Percentiles rank a stretch among this genome's conserved stretches.
These are phyloP conservation scores for Fusarium musae DNA, from an alignment of 2,329 filamentous ascomycete genomes.

Conservation along the genomic window DNA sequence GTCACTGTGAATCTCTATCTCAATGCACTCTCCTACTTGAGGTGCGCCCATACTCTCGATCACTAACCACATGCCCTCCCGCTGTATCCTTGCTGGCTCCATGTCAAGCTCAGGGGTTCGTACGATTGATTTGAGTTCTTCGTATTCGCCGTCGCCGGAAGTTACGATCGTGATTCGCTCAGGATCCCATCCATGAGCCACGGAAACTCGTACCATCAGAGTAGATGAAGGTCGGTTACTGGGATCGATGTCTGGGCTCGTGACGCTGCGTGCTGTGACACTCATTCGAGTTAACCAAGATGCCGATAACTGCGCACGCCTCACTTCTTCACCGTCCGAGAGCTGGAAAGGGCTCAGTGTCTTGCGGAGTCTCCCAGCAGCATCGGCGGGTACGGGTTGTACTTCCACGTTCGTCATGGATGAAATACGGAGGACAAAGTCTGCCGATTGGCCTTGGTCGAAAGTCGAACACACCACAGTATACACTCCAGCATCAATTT, in stretches of 20 bases:
- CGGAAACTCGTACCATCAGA: conserved; percentile 71
- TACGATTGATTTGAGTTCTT: conserved; percentile 73
- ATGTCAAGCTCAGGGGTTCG: conserved; percentile 81
- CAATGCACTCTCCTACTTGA: conserved; percentile 56
- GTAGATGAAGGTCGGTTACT: conserved; percentile 54
- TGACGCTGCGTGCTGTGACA: conserved; percentile 47
- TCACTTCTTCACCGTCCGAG: conserved; percentile 51
- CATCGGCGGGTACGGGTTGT: conserved; percentile 73
- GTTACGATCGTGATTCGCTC: conserved; percentile 72
- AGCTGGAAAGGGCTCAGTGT: conserved; percentile 68
- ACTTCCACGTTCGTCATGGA: conserved; percentile 68
- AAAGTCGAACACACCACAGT: conserved; percentile 93
- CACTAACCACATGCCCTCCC: conserved; percentile 79
- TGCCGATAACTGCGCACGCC: conserved; percentile 54
- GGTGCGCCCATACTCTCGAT: conserved; percentile 79
- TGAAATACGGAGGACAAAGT: conserved; percentile 80
- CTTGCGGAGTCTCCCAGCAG: conserved; percentile 77
- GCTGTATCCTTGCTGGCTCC: conserved; percentile 67
- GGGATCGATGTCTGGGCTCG: conserved; percentile 34
- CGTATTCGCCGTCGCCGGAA: conserved; percentile 79
- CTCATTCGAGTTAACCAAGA: conserved; percentile 68
- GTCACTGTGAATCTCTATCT: conserved; percentile 64
- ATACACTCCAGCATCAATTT: conserved; percentile 78
- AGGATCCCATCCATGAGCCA: conserved; percentile 79
- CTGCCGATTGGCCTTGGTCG: conserved; percentile 79